These are phyloP conservation scores for Sporothrix pseudoabietina DNA, from an alignment of 2,329 filamentous ascomycete species.

Conservation along the genomic window DNA sequence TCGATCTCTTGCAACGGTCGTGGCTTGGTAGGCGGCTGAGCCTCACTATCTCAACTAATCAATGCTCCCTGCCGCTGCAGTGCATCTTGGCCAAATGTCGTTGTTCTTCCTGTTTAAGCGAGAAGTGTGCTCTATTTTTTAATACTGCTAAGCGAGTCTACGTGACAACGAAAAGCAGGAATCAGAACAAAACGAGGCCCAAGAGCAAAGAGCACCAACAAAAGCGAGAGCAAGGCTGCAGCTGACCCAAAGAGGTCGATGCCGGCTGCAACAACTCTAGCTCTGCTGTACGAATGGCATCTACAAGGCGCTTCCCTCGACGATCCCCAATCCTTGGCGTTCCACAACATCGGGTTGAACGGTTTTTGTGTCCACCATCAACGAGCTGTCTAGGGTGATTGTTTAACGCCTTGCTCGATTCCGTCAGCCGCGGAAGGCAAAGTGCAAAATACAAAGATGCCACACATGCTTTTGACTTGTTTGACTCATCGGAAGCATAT, in stretches of 20 bases:
- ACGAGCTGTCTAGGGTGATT: neutral
- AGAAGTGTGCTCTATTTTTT: neutral
- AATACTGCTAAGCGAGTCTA: neutral
- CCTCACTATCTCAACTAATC: neutral
- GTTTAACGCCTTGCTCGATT: neutral
- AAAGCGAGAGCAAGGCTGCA: neutral
- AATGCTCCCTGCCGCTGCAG: neutral
- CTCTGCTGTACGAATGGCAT: neutral
- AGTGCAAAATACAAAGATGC: neutral
- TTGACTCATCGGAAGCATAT: neutral
- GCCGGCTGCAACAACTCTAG: neutral
- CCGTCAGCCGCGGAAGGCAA: neutral
- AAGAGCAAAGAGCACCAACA: neutral
- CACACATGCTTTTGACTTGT: neutral
- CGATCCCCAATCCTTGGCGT: constrained; percentile 7
- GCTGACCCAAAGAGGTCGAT: neutral
- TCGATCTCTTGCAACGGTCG: neutral
- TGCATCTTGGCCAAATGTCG: neutral
- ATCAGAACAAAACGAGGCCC: neutral
- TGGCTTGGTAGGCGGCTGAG: constrained; percentile 14
- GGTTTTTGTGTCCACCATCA: neutral
- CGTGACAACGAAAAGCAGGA: neutral
- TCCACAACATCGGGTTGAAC: constrained; percentile 21
- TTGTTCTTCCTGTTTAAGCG: neutral
- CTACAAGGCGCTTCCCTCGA: no score